Evolutionary conservation across 371 early-diverging fungal genomes (phyloP).

Genomic region (Chytridium lagenaria): DNA sequence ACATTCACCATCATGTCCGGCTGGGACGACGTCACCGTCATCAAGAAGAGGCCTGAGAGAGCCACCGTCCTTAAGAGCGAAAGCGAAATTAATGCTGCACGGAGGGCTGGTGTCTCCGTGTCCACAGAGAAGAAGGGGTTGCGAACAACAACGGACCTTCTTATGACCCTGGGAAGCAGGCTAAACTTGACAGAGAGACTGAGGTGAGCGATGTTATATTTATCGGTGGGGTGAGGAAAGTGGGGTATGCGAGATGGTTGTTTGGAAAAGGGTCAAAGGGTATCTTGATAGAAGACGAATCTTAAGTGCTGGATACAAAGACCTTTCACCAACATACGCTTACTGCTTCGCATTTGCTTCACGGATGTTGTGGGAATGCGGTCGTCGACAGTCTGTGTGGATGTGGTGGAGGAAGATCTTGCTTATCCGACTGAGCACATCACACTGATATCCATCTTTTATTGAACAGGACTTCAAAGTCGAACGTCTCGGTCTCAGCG

Average conservation of each 20-base stretch:
- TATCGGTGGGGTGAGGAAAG: too few relatives aligned
- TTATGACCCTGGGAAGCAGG: slow-evolving; percentile 72
- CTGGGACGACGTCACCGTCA: slow-evolving; percentile 37
- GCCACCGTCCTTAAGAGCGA: slow-evolving; percentile 58
- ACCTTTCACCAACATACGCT: too few relatives aligned
- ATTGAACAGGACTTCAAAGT: slow-evolving; percentile 61
- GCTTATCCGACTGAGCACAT: too few relatives aligned
- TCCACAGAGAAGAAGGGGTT: slow-evolving; percentile 71
- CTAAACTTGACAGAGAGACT: slow-evolving; percentile 90
- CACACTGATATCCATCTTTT: too few relatives aligned
- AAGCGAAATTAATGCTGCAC: slow-evolving; percentile 81
- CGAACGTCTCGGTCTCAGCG: slow-evolving; percentile 68
- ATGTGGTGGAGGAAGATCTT: too few relatives aligned
- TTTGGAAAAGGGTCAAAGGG: too few relatives aligned
- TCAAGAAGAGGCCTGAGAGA: slow-evolving; percentile 36
- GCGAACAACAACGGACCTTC: slow-evolving; percentile 58
- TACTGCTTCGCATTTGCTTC: too few relatives aligned
- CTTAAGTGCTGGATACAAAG: too few relatives aligned
- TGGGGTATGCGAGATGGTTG: too few relatives aligned
- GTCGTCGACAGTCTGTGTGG: too few relatives aligned
- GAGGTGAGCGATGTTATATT: slow-evolving; percentile 72
- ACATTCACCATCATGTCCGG: neutral
- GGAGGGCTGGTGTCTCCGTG: slow-evolving; percentile 75
- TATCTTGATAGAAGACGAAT: too few relatives aligned
- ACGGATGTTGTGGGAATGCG: too few relatives aligned